A percentile compares a stretch with the other conserved stretches of the same genome.
phyloP scores from a whole-genome alignment of 2,329 filamentous ascomycete species.

The Ceratocystis alfenasii region DNA sequence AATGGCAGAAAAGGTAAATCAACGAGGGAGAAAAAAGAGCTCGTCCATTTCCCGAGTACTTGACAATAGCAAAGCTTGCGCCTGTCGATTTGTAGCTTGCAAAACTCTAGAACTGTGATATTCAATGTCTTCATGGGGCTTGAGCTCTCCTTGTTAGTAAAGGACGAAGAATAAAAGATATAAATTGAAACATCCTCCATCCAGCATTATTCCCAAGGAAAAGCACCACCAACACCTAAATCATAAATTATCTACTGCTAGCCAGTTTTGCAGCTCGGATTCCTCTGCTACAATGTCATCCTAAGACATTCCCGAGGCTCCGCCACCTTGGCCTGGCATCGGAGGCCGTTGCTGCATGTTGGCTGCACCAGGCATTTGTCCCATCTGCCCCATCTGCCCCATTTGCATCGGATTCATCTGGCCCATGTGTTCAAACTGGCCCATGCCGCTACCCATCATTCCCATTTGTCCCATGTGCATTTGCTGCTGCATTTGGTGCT shows the following conservation, averaged over 20 bases:
- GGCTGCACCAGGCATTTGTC: slow-evolving; percentile 15
- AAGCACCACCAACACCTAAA: neutral
- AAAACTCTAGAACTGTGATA: neutral
- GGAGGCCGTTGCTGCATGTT: slow-evolving; percentile 20
- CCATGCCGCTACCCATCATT: slow-evolving; percentile 21
- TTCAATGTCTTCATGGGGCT: neutral
- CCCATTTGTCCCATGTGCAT: slow-evolving; percentile 20
- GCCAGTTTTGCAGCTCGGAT: slow-evolving; percentile 4
- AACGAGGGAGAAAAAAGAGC: no score
- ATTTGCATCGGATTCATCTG: slow-evolving; percentile 19
- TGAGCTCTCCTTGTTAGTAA: neutral
- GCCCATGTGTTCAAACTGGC: slow-evolving; percentile 20
- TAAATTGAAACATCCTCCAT: neutral
- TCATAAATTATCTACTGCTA: neutral
- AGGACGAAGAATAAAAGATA: neutral
- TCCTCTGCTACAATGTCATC: slow-evolving; percentile 19
- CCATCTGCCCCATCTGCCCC: slow-evolving; percentile 19
- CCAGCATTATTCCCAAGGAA: neutral
- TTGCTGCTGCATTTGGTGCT: slow-evolving; percentile 20
- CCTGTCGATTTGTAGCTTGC: no score
- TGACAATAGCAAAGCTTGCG: no score
- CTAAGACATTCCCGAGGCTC: slow-evolving; percentile 20
- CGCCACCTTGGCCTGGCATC: slow-evolving; percentile 20
- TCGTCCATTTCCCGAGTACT: no score
- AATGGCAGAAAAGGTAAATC: no score